phyloP scores from a whole-genome alignment of 768 basidiomycete genomes.

The Termitomyces sp. region DNA sequence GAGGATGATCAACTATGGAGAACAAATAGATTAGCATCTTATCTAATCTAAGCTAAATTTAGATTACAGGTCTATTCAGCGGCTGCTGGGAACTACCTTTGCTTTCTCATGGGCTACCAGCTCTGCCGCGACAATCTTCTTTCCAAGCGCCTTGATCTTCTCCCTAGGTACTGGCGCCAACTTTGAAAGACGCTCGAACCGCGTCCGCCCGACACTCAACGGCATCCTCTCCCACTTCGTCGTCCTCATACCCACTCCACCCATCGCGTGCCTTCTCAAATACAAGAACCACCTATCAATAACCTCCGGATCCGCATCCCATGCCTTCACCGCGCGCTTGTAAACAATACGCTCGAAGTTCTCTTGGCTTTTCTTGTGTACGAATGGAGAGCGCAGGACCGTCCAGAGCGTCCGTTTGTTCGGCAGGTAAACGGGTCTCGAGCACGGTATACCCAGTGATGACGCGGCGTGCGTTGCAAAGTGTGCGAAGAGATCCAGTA shows the following conservation, averaged over 20 bases:
- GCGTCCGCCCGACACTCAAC: conserved; percentile 36
- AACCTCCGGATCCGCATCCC: conserved; percentile 77
- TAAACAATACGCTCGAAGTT: conserved; percentile 88
- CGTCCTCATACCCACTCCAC: conserved; percentile 84
- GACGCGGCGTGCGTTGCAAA: conserved; percentile 82
- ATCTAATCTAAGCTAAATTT: conserved; percentile 3
- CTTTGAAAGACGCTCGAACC: conserved; percentile 19
- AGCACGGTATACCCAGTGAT: conserved; percentile 78
- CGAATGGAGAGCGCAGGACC: conserved; percentile 80
- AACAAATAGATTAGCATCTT: conserved; percentile 8
- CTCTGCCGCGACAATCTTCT: conserved; percentile 27
- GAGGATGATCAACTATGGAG: neutral
- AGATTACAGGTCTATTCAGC: neutral
- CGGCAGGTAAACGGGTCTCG: conserved; percentile 61
- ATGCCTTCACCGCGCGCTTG: conserved; percentile 85
- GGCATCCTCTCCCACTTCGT: conserved; percentile 71
- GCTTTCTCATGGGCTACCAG: conserved; percentile 4
- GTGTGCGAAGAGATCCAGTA: conserved; percentile 76
- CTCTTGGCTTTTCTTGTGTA: conserved; percentile 91
- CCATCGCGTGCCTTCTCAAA: conserved; percentile 65
- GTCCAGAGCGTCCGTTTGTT: conserved; percentile 81
- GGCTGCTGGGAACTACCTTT: neutral
- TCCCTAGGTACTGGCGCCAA: conserved; percentile 18
- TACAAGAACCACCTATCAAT: conserved; percentile 81
- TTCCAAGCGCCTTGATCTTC: conserved; percentile 23